A percentile compares a stretch with the other conserved stretches of the same genome.
Evolutionary conservation across 179 eudicot species (phyloP).

Genomic region (Spergularia azorica): DNA sequence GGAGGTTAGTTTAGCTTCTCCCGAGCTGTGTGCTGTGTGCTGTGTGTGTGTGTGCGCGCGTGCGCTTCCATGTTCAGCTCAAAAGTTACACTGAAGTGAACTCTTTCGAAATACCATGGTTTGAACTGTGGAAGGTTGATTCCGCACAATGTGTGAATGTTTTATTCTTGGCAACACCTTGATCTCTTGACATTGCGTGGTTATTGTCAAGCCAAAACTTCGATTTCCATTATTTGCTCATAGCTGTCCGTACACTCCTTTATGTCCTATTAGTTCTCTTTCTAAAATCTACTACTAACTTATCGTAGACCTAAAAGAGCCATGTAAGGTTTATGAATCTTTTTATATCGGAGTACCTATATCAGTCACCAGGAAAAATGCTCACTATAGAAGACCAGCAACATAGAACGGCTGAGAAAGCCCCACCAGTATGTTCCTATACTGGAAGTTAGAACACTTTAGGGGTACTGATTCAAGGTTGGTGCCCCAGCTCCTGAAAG

Average conservation of each 20-base stretch:
- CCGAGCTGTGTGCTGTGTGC: neutral
- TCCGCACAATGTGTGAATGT: neutral
- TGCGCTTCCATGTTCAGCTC: neutral
- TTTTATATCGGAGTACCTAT: neutral
- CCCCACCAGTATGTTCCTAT: neutral
- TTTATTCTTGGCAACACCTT: no score
- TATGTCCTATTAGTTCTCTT: neutral
- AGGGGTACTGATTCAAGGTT: no score
- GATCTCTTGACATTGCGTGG: no score
- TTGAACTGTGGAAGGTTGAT: neutral
- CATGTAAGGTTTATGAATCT: neutral
- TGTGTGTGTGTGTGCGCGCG: no score
- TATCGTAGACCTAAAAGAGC: neutral
- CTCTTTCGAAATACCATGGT: neutral
- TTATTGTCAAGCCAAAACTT: neutral
- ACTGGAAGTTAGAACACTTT: neutral
- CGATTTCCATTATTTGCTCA: no score
- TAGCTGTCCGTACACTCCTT: no score
- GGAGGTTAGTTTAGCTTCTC: conserved; percentile 43
- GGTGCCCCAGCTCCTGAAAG: no score
- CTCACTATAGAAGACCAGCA: conserved; percentile 1
- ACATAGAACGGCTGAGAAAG: neutral
- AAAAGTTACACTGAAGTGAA: neutral
- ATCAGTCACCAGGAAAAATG: neutral
- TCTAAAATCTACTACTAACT: neutral